Conservation (phyloP, 306 rosid genomes). For the Prinsepia uniflora region DNA sequence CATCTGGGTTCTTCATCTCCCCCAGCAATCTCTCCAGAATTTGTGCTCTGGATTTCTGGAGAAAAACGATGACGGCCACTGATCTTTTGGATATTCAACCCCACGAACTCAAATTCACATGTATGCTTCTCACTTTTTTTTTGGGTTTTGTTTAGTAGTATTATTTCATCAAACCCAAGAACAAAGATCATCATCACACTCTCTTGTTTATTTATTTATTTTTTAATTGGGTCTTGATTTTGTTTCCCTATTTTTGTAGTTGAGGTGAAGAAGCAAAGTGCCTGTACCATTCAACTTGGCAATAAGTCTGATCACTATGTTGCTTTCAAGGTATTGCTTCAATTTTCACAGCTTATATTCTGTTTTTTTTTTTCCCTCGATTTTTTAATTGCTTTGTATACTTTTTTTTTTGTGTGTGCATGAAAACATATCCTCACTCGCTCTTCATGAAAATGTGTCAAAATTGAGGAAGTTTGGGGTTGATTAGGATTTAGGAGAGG, state of each 20-base stretch:
- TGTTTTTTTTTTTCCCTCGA: not conserved
- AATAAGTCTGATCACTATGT: conserved; percentile 59
- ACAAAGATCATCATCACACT: not conserved
- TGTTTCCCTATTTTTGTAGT: conserved; percentile 36
- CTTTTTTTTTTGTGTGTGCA: conserved; percentile 9
- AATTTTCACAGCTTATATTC: not conserved
- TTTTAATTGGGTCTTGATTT: conserved; percentile 8
- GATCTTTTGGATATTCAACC: conserved; percentile 82
- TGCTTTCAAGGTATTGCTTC: conserved; percentile 72
- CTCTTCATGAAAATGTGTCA: not conserved
- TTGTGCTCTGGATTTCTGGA: not conserved
- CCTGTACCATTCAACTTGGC: conserved; percentile 56
- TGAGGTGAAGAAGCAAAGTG: conserved; percentile 82
- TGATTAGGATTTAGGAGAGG: not conserved
- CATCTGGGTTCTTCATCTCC: not conserved
- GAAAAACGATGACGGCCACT: conserved; percentile 34
- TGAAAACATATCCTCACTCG: not conserved
- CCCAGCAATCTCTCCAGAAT: conserved; percentile 15
- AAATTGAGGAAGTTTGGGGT: not conserved
- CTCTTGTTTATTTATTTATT: not conserved
- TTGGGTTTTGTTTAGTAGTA: not conserved
- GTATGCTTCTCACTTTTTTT: conserved; percentile 32
- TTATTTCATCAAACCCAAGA: not conserved
- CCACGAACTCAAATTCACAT: conserved; percentile 60
- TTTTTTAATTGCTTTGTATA: not conserved